Evolutionary conservation across 2,329 filamentous ascomycete species (phyloP).

Genomic region (Hypoxylon sp.): DNA sequence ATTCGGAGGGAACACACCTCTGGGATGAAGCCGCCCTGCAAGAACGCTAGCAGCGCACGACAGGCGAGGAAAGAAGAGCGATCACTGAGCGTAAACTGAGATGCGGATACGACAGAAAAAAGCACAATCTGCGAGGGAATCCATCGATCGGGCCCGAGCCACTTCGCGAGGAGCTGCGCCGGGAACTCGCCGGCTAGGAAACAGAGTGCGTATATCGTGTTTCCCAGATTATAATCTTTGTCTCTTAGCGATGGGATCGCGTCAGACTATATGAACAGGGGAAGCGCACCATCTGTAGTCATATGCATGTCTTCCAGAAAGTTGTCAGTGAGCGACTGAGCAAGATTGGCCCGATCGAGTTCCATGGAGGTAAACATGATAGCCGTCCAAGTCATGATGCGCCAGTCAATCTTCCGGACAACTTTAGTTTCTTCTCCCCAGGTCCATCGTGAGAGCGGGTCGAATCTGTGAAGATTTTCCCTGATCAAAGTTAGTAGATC

Average conservation of each 20-base stretch:
- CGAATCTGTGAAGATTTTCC: slow-evolving; percentile 52
- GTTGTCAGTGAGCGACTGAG: slow-evolving; percentile 61
- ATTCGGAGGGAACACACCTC: slow-evolving; percentile 38
- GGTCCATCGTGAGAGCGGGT: slow-evolving; percentile 51
- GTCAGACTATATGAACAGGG: background rate
- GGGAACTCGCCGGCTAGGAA: slow-evolving; percentile 70
- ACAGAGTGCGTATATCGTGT: slow-evolving; percentile 64
- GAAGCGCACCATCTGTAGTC: slow-evolving; percentile 57
- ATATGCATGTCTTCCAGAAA: slow-evolving; percentile 58
- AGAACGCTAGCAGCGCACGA: slow-evolving; percentile 45
- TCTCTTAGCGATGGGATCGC: background rate
- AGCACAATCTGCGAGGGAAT: slow-evolving; percentile 48
- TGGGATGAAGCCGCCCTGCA: slow-evolving; percentile 51
- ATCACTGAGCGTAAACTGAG: slow-evolving; percentile 46
- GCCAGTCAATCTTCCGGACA: slow-evolving; percentile 49
- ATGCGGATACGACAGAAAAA: slow-evolving; percentile 47
- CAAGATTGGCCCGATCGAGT: slow-evolving; percentile 61
- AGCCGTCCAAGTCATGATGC: slow-evolving; percentile 61
- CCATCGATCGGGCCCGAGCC: slow-evolving; percentile 51
- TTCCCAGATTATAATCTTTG: slow-evolving; percentile 63
- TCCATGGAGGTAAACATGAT: slow-evolving; percentile 65
- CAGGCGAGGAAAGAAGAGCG: slow-evolving; percentile 44
- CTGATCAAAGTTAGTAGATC: slow-evolving; percentile 33
- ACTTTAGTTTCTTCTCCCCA: slow-evolving; percentile 50
- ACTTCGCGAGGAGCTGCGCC: slow-evolving; percentile 69